Evolutionary conservation across 805 yeast genomes (phyloP).

Genomic region (Zygotorulaspora sp.): DNA sequence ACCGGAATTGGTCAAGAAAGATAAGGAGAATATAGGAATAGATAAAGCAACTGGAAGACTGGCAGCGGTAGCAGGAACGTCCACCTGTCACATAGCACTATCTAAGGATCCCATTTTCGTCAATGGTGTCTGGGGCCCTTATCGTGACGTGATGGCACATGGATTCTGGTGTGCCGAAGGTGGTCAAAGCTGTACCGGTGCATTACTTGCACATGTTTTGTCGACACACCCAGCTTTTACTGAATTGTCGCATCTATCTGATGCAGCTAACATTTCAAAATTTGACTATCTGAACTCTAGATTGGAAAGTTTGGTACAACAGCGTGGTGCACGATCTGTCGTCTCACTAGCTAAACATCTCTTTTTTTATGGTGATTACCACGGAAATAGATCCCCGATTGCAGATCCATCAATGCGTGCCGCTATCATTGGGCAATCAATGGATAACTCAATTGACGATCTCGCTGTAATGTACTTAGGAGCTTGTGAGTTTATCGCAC

Average conservation of each 20-base stretch:
- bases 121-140: conserved; percentile 98
- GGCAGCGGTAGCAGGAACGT: conserved; percentile 98
- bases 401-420: conserved; percentile 95
- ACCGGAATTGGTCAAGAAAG: conserved; percentile 48
- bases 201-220: conserved; percentile 80
- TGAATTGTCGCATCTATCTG: conserved; percentile 64
- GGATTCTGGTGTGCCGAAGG: conserved; percentile 96
- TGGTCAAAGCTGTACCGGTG: conserved; percentile 98
- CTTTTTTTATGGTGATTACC: conserved; percentile 93
- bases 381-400: conserved; percentile 96
- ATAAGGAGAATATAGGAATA: conserved; percentile 44
- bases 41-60: conserved; percentile 72
- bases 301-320: conserved; percentile 60
- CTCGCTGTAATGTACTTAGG: conserved; percentile 83
- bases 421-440: conserved; percentile 82
- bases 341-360: conserved; percentile 77
- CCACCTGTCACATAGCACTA: conserved; percentile 92
- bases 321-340: conserved; percentile 60
- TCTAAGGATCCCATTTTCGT: conserved; percentile 83
- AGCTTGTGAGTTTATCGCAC: conserved; percentile 96
- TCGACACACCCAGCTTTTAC: conserved; percentile 84
- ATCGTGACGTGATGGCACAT: conserved; percentile 86
- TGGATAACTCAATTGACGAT: conserved; percentile 83
- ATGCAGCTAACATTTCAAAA: conserved; percentile 62
- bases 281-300: conserved; percentile 79